These are phyloP conservation scores for Choiromyces venosus DNA, from an alignment of 495 filamentous ascomycete species.

Conservation along the genomic window DNA sequence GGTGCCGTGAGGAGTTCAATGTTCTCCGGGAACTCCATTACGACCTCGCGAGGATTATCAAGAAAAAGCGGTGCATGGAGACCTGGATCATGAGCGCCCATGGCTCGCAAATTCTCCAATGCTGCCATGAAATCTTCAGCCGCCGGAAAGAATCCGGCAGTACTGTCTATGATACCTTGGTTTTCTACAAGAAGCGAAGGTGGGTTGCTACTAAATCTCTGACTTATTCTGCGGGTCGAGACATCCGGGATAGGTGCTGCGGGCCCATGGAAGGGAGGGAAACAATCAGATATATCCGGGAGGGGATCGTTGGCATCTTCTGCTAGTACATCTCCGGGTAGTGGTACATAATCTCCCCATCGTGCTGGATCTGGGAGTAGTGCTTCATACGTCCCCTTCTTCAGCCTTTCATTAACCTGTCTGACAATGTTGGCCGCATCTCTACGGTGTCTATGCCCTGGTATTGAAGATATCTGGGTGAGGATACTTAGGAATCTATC, in stretches of 20 bases:
- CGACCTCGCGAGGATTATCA: constrained; percentile 17
- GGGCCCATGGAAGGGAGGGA: not conserved
- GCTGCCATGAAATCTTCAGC: not conserved
- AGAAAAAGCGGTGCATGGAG: constrained; percentile 16
- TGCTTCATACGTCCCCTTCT: not conserved
- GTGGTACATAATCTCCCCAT: not conserved
- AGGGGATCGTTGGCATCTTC: not conserved
- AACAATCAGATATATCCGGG: not conserved
- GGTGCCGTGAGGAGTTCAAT: constrained; percentile 18
- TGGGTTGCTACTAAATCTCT: not conserved
- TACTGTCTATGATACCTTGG: not conserved
- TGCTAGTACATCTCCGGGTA: not conserved
- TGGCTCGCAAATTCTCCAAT: not conserved
- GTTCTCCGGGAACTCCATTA: constrained; percentile 13
- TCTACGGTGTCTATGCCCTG: not conserved
- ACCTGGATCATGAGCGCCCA: constrained; percentile 12
- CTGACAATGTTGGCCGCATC: not conserved
- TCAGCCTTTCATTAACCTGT: not conserved
- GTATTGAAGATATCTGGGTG: not conserved
- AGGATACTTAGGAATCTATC: not conserved
- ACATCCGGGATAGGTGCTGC: not conserved
- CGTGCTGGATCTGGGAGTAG: not conserved
- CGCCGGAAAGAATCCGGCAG: not conserved
- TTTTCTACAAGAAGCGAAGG: not conserved
- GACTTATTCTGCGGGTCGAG: not conserved